phyloP scores from a whole-genome alignment of 176 grass and related monocot species.

The Tillandsia fasciculata region DNA sequence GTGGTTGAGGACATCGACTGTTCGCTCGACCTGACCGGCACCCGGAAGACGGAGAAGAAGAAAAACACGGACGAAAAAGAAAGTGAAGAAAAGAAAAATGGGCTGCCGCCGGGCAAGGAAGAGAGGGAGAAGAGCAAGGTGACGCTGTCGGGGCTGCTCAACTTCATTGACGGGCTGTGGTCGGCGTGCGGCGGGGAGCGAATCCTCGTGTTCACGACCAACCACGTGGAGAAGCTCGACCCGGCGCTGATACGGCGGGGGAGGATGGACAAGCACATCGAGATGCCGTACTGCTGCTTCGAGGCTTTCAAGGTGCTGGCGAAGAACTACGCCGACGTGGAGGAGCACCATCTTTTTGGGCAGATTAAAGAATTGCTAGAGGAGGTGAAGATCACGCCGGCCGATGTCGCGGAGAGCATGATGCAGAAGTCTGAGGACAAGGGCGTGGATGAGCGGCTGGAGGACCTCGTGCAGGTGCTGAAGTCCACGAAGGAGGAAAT shows the following conservation, averaged over 20 bases:
- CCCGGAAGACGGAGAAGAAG: background rate
- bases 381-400: conserved; percentile 21
- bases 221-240: conserved; percentile 14
- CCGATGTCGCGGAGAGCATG: conserved; percentile 25
- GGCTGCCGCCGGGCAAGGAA: too few species aligned
- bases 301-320: conserved; percentile 19
- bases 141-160: conserved; percentile 10
- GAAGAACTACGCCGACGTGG: conserved; percentile 6
- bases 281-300: conserved; percentile 8
- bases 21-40: too few species aligned
- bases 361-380: background rate
- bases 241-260: conserved; percentile 11
- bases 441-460: conserved; percentile 7
- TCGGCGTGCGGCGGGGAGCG: conserved; percentile 11
- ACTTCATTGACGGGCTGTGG: conserved; percentile 21
- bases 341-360: conserved; percentile 20
- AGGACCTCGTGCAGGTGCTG: conserved; percentile 5
- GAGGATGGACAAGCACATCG: conserved; percentile 14
- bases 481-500: conserved; percentile 18
- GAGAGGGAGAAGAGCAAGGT: conserved; percentile 7
- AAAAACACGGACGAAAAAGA: background rate
- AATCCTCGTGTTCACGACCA: conserved; percentile 12
- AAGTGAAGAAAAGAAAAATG: too few species aligned
- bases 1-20: conserved; percentile 16
- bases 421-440: conserved; percentile 14